Base-by-base conservation (phyloP, 2,329 filamentous ascomycete genomes). In the Sclerotinia nivalis region DNA sequence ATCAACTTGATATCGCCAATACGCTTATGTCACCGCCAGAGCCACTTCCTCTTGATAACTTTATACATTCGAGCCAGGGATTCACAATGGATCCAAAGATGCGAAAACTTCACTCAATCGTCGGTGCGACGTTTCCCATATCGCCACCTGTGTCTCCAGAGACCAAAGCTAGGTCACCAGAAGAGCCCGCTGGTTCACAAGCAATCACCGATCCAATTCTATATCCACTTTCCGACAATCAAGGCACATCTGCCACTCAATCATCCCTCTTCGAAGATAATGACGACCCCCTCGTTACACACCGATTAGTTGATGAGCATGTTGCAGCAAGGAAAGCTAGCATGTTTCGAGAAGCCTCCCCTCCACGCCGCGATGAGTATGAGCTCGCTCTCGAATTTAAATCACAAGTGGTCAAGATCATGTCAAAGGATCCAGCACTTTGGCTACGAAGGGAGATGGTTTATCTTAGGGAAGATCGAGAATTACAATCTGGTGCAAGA, bases 21-120 rank as follows among this genome's bases (percentile, higher is more conserved):
- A 88, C 81, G 71, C 80, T 89, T 70, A 88, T 89, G 84, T 89
- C 88, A 31, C 88, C 88, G 45, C 87, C 87, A 31, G 87, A 89
- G 50, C 81, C 81, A n/a, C 77, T 82, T 47, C 83, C 82, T 62
- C 79, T 82, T 52, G 87, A 89, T 72, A 86, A 79, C 74, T 89
- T 88, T 77, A 52, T 69, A 28, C 70, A 50, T 28, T 54, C 69
- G 28, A 52, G 70, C 40, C 71, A 60, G 61, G 64, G 65, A 70
- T 70, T 56, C 60, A 71, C 75, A 71, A 77, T 74, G 40, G 71
- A 72, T 12, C 72, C 72, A 54, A 77, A 75, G 65, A 74, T 77
- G 66, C 74, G 61, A 66, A 76, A 62, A 76, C 77, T 65, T 71
- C 76, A 70, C 56, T 75, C 76, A 71, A 80, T 79, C 72, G 78